phyloP scores from a whole-genome alignment of 192 early-diverging fungal species.

The Mortierella claussenii region DNA sequence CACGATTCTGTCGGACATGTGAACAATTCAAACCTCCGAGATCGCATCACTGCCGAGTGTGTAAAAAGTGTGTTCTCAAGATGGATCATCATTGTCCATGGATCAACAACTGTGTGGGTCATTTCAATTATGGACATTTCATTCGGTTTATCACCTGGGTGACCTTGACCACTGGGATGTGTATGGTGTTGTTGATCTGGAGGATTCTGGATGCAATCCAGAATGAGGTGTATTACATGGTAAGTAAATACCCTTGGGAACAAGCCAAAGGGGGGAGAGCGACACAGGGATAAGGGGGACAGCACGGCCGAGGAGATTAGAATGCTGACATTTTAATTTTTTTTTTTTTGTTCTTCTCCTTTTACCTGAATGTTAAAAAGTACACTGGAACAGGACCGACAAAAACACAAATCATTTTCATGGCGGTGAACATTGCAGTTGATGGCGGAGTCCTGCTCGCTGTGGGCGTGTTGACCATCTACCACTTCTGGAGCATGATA shows the following conservation, averaged over 20 bases:
- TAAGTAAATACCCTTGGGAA: neutral
- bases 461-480: conserved; percentile 74
- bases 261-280: no score
- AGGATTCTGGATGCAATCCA: conserved; percentile 41
- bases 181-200: conserved; percentile 33
- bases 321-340: neutral
- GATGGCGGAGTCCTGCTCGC: conserved; percentile 76
- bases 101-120: conserved; percentile 88
- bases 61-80: conserved; percentile 81
- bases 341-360: neutral
- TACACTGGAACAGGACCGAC: conserved; percentile 56
- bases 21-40: conserved; percentile 77
- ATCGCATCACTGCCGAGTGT: conserved; percentile 80
- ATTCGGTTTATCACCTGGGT: conserved; percentile 83
- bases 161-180: conserved; percentile 61
- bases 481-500: conserved; percentile 77
- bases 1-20: conserved; percentile 76
- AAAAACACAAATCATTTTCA: conserved; percentile 74
- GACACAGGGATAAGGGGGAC: no score
- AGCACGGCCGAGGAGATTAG: no score
- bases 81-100: conserved; percentile 95
- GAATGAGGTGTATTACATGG: conserved; percentile 24
- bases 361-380: conserved; percentile 5
- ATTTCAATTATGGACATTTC: conserved; percentile 78
- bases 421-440: conserved; percentile 81